Evolutionary conservation across 1,139 yeast species (phyloP), one percentile per base, ranked within the genome.

Genomic region (Suhomyces bolitotheri): DNA sequence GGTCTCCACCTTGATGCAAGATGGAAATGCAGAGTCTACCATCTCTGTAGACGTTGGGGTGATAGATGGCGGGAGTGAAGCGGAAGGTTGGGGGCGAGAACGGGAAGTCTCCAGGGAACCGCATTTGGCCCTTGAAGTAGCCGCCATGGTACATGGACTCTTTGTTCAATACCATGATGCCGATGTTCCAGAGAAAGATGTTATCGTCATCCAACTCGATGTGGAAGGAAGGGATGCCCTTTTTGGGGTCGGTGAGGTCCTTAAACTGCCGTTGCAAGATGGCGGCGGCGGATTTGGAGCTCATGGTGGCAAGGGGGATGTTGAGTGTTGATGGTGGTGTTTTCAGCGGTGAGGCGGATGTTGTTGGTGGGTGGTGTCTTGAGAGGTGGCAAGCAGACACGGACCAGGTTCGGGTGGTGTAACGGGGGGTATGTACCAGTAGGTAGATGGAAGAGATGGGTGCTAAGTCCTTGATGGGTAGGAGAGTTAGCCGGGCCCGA

Each of bases 131-230:
- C 59, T 82, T 86, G 65, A 90, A 85, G 61, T 86, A 90, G n/a
- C 97, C 97, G 31, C 97, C 97, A 54, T 90, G 89, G 65, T 87
- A 90, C 52, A 86, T 82, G 17, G 96, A 86, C 46, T 88, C 96
- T 51, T 84, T 82, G 60, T 86, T 85, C 40, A 88, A 74, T 17
- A 90, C 95, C 89, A 89, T 88, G 41, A 90, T 87, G 15, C 96
- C 97, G 41, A 90, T 76, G 59, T 86, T 86, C 97, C 96, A 90
- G 45, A 82, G 76, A 54, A 88, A 89, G 50, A 90, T 87, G 66
- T 89, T 90, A 54, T 87, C 95, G 51, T 89, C 89, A 52, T 86
- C 95, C 41, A 89, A 74, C 56, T 70, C 89, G 44, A 90, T 88
- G 60, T 87, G 90, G 65, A 89, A 89, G 8, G 92, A 84, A 10